Evolutionary conservation across 2,329 filamentous ascomycete species (phyloP), one percentile per base, ranked within the genome.

Genomic region (Zymoseptoria pseudotritici): DNA sequence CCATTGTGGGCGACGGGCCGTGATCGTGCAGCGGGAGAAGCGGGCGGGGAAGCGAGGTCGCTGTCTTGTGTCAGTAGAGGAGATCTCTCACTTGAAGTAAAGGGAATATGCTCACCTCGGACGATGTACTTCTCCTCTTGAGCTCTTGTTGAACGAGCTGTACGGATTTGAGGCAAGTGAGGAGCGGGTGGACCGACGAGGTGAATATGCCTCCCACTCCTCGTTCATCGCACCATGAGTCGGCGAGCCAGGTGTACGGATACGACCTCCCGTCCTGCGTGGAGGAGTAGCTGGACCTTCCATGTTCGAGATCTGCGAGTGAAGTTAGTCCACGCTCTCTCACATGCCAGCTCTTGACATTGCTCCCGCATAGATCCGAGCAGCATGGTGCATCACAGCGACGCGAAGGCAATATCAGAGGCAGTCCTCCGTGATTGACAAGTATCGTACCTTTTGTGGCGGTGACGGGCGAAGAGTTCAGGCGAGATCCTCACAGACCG

Each of bases 181-280:
- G 53, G 55, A 63, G 26, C 69, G 60, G 42, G 60, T 70, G 4
- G 67, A 71, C 17, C 69, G 65, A 42, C 69, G 69, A 31, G 66
- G 65, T 61, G 86, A 85, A 71, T 86, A 91, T 52, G 88, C 88
- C 69, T 89, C 83, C 79, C 86, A 91, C 63, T 79, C 76, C 74
- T 92, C 88, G 65, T 81, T 79, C 68, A 80, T 85, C 46, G 75
- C 59, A 54, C 88, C 88, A 70, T 85, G 82, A 61, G 82, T 82
- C 54, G 89, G 89, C 58, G 88, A 86, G 50, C 83, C 82, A 62
- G 89, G 89, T 54, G 86, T 89, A 71, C 53, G 24, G 20, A 60
- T 55, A 55, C 58, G 59, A 52, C 46, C 59, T 52, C 22, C 24
- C 20, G 55, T 51, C 26, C 53, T 46, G 55, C 56, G 63, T 53